Evolutionary conservation across 371 early-diverging fungal genomes (phyloP).

Genomic region (Apophysomyces variabilis): DNA sequence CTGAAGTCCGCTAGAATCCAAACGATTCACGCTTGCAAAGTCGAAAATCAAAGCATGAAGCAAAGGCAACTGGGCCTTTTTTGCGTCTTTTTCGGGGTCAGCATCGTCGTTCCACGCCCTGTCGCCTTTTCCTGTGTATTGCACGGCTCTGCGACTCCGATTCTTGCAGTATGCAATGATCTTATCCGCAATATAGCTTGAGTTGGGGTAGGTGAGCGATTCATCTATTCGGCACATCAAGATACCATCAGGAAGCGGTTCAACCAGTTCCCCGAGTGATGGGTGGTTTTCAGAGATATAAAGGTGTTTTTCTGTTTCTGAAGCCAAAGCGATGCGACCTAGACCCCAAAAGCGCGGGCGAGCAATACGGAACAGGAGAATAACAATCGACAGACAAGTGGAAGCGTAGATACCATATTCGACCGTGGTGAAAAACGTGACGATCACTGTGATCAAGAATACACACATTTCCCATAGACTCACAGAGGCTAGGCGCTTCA

Average conservation of each 20-base stretch:
- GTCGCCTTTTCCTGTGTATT: constrained; percentile 21
- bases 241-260: constrained; percentile 53
- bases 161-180: constrained; percentile 35
- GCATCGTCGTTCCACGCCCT: constrained; percentile 31
- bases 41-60: constrained; percentile 64
- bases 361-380: constrained; percentile 66
- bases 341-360: constrained; percentile 52
- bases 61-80: constrained; percentile 17
- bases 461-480: constrained; percentile 5
- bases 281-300: constrained; percentile 25
- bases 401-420: constrained; percentile 69
- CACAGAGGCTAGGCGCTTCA: constrained; percentile 39
- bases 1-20: constrained; percentile 62
- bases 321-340: constrained; percentile 23
- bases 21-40: constrained; percentile 54
- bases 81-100: background rate
- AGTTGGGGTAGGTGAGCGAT: constrained; percentile 67
- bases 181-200: constrained; percentile 44
- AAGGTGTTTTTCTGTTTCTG: constrained; percentile 10
- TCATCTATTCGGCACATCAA: constrained; percentile 62
- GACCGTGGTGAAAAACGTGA: constrained; percentile 39
- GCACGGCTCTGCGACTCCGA: constrained; percentile 27
- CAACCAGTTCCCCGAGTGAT: constrained; percentile 17
- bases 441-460: constrained; percentile 9
- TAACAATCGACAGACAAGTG: constrained; percentile 56